Conservation (phyloP, 139 green algal species). For the Edaphochlamys debaryana region DNA sequence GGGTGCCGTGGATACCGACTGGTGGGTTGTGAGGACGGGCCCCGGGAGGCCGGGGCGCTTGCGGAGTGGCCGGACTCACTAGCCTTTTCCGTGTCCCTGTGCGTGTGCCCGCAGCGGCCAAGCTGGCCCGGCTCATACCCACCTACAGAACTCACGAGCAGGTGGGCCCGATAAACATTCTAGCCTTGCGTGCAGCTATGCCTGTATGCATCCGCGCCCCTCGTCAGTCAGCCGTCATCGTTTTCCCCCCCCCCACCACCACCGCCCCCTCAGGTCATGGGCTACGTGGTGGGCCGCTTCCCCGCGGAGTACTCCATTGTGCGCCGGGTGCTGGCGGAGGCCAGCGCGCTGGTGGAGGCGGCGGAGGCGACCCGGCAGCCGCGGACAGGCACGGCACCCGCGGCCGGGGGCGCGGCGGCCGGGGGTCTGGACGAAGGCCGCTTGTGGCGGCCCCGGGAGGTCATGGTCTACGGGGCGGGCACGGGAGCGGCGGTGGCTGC, state of each 20-base stretch:
- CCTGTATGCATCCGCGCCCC: neutral
- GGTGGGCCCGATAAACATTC: neutral
- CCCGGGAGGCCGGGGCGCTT: too few relatives aligned
- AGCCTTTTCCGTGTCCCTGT: too few relatives aligned
- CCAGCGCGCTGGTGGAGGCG: constrained; percentile 6
- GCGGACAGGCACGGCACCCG: neutral
- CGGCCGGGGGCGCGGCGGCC: neutral
- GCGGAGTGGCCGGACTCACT: too few relatives aligned
- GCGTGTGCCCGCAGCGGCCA: too few relatives aligned
- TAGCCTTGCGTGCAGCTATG: neutral
- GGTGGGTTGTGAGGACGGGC: too few relatives aligned
- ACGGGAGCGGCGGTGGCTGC: constrained; percentile 12
- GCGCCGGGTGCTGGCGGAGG: constrained; percentile 30
- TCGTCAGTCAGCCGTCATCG: neutral
- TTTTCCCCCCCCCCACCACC: neutral
- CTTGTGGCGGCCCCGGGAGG: constrained; percentile 12
- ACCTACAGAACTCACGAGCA: neutral
- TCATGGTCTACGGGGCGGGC: neutral
- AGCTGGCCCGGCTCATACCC: too few relatives aligned
- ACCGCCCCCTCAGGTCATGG: neutral
- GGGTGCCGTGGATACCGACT: too few relatives aligned
- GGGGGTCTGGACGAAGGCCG: neutral
- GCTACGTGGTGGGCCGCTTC: constrained; percentile 45
- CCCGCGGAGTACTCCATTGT: constrained; percentile 36
- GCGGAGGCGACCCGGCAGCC: neutral